Base-by-base conservation (phyloP, 176 grass and related monocot genomes). In the Triticum aestivum region DNA sequence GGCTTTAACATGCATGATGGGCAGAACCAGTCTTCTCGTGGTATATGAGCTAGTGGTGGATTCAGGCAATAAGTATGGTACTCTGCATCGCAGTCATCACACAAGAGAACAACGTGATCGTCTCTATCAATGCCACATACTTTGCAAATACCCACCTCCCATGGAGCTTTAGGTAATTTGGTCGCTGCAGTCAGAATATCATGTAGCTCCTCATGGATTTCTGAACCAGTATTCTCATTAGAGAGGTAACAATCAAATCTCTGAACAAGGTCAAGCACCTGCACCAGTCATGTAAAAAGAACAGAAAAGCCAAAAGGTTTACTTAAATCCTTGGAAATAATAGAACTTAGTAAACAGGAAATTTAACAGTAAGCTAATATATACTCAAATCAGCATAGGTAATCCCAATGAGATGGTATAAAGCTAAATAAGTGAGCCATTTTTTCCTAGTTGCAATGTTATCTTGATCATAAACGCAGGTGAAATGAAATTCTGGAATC, bases 21-120 rank as follows among this genome's bases (percentile, higher is more conserved):
- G 54, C 93, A 98, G 75, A 95, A 98, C 96, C 96, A 98, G 69
- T 98, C 89, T 79, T 91, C 96, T 85, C 83, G 75, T 26, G 96
- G 96, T 88, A 98, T 95, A 29, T 90, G 1, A 14, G 11, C 1
- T 49, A 49, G 45, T 49, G 45, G 45, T 49, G 45, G 45, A 5
- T 1, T 49, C 45, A 49, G 1, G 45, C 45, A 49, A 5, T 49
- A 49, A 14, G 12, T 49, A 49, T 49, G 45, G 45, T 49, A 49
- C 1, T 49, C 45, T 3, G 45, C 1, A 4, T 49, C 12, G 12
- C 45, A 49, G 0, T 0, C 12, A 49, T 49, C 45, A 49, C 45
- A 49, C 45, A 49, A 14, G 45, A 49, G 45, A 49, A 49, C 45
- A 49, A 49, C 1, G 45, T 49, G 45, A 4, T 49, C 45, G 4